Evolutionary conservation across 2,329 filamentous ascomycete species (phyloP).

Genomic region (Beauveria sp.): DNA sequence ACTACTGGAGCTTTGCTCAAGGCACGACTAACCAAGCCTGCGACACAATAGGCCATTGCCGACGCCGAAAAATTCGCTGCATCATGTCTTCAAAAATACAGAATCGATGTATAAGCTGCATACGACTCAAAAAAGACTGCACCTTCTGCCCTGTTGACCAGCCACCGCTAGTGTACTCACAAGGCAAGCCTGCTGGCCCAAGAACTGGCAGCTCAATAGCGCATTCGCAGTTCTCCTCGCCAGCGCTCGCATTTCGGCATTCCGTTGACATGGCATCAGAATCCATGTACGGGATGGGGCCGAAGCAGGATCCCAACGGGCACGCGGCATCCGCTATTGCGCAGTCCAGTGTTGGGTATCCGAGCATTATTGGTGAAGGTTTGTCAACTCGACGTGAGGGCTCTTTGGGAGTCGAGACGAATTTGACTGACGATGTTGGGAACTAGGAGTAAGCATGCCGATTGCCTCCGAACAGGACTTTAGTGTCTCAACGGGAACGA

Average conservation of each 20-base stretch:
- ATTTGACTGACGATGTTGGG: not conserved
- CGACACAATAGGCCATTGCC: slow-evolving; percentile 61
- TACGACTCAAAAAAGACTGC: slow-evolving; percentile 82
- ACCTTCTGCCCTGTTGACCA: slow-evolving; percentile 81
- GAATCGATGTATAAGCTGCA: slow-evolving; percentile 78
- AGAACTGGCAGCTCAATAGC: slow-evolving; percentile 30
- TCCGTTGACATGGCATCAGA: slow-evolving; percentile 25
- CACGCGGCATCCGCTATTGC: not conserved
- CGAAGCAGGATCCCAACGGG: not conserved
- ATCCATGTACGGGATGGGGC: not conserved
- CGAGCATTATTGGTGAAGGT: not conserved
- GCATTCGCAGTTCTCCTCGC: slow-evolving; percentile 33
- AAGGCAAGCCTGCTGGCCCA: slow-evolving; percentile 30
- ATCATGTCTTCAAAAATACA: slow-evolving; percentile 63
- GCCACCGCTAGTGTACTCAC: slow-evolving; percentile 41
- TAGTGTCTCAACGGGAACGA: no score
- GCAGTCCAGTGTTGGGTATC: not conserved
- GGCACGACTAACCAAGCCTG: not conserved
- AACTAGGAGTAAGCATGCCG: not conserved
- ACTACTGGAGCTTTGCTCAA: not conserved
- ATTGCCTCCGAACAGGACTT: no score
- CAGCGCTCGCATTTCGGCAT: no score
- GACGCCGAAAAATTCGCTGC: slow-evolving; percentile 82
- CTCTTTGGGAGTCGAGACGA: not conserved
- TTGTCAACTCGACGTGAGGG: not conserved